phyloP scores from a whole-genome alignment of 352 stramenopile genomes.

The Pythium coloratum region DNA sequence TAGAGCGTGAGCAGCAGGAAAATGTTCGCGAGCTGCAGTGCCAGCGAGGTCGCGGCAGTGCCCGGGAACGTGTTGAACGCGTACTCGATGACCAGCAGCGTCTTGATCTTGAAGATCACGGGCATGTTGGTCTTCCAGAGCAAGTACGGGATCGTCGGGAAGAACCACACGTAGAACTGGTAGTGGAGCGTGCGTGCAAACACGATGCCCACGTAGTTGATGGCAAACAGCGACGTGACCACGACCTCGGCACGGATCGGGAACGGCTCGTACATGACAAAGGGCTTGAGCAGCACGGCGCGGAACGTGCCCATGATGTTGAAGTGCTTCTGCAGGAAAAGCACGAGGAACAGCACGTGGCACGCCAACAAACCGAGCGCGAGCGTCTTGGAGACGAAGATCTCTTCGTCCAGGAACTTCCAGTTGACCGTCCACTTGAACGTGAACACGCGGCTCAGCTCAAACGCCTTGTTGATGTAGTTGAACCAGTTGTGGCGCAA shows the following conservation, averaged over 20 bases:
- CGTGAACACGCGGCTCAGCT: slow-evolving; percentile 97
- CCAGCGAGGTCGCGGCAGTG: slow-evolving; percentile 86
- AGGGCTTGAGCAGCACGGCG: slow-evolving; percentile 68
- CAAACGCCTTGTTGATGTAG: slow-evolving; percentile 97
- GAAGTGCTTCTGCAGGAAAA: slow-evolving; percentile 85
- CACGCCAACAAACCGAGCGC: slow-evolving; percentile 53
- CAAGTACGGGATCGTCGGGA: slow-evolving; percentile 94
- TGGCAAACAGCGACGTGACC: slow-evolving; percentile 85
- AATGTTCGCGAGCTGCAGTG: slow-evolving; percentile 92
- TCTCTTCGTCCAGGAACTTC: slow-evolving; percentile 86
- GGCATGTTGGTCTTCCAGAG: slow-evolving; percentile 90
- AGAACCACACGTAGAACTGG: slow-evolving; percentile 98
- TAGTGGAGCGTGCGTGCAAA: slow-evolving; percentile 98
- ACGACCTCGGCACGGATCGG: slow-evolving; percentile 82
- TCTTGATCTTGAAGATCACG: slow-evolving; percentile 82
- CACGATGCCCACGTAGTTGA: slow-evolving; percentile 97
- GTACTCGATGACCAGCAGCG: slow-evolving; percentile 79
- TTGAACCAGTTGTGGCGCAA: slow-evolving; percentile 92
- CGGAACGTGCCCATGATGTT: slow-evolving; percentile 74
- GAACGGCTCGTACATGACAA: slow-evolving; percentile 73
- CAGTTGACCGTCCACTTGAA: slow-evolving; percentile 99
- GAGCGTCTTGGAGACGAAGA: slow-evolving; percentile 71
- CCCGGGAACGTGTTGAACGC: slow-evolving; percentile 97
- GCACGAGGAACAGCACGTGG: slow-evolving; percentile 71
- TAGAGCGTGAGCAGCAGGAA: slow-evolving; percentile 83